These are phyloP conservation scores for Pulicaria dysenterica DNA, from an alignment of 129 eudicot genomes.

Conservation along the genomic window DNA sequence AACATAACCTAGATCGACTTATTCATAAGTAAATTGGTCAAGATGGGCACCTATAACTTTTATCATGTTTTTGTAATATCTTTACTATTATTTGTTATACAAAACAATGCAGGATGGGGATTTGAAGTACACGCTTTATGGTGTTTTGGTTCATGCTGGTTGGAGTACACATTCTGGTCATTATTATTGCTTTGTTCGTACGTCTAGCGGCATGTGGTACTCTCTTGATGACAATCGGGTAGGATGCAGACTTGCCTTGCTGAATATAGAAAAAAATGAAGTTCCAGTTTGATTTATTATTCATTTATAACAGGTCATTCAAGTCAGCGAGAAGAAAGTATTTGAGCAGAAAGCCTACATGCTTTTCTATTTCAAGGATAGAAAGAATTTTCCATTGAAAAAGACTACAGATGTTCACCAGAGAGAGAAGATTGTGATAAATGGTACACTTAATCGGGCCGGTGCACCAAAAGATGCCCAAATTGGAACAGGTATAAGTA, in stretches of 20 bases:
- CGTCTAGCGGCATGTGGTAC: slow-evolving; percentile 97
- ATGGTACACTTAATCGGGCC: slow-evolving; percentile 18
- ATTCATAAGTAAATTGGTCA: not conserved
- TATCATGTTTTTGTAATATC: not conserved
- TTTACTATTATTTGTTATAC: not conserved
- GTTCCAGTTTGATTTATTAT: too few species aligned
- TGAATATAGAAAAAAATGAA: not conserved
- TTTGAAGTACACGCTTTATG: slow-evolving; percentile 86
- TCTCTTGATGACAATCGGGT: slow-evolving; percentile 92
- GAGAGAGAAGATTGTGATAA: slow-evolving; percentile 50
- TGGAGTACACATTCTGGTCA: slow-evolving; percentile 98
- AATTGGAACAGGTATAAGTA: not conserved
- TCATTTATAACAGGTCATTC: slow-evolving; percentile 52
- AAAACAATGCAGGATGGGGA: slow-evolving; percentile 72
- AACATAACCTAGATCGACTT: not conserved
- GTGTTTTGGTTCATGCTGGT: slow-evolving; percentile 98
- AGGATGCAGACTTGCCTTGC: slow-evolving; percentile 17
- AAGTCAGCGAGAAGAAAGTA: slow-evolving; percentile 83
- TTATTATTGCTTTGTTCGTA: slow-evolving; percentile 87
- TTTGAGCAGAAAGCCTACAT: slow-evolving; percentile 96
- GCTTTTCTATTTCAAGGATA: slow-evolving; percentile 78
- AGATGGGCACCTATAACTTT: not conserved
- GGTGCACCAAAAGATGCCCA: slow-evolving; percentile 17
- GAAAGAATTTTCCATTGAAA: slow-evolving; percentile 39
- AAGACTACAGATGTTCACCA: slow-evolving; percentile 49